Percentiles rank a stretch among this genome's conserved stretches.
Evolutionary conservation across 2,329 filamentous ascomycete species (phyloP).

Genomic region (Penicillium sp.): DNA sequence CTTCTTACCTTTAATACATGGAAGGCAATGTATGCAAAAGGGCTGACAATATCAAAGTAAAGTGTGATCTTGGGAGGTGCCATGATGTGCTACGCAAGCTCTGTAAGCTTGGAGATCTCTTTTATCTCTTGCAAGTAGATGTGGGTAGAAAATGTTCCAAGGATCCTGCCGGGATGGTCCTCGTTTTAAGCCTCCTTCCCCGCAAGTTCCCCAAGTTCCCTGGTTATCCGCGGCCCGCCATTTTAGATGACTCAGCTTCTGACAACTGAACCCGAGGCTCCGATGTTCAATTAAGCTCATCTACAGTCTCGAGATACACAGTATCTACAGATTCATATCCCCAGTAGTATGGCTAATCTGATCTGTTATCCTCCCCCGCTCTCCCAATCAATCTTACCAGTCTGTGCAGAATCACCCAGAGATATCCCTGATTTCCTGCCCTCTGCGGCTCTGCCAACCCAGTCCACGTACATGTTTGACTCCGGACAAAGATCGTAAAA

Average conservation of each 20-base stretch:
- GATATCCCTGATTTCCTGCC: background rate
- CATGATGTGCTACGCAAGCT: conserved; percentile 39
- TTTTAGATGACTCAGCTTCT: conserved; percentile 15
- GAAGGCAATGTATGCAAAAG: conserved; percentile 65
- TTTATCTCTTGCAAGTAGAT: background rate
- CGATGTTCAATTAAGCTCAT: background rate
- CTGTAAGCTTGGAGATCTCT: background rate
- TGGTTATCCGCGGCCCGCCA: background rate
- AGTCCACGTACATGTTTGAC: background rate
- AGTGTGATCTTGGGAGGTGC: conserved; percentile 57
- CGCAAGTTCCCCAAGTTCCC: background rate
- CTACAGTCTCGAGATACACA: background rate
- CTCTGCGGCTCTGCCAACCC: background rate
- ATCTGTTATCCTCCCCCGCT: background rate
- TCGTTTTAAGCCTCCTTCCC: background rate
- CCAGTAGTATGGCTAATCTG: background rate
- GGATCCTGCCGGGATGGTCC: background rate
- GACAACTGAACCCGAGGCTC: conserved; percentile 14
- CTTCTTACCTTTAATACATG: conserved; percentile 56
- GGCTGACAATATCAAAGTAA: conserved; percentile 63
- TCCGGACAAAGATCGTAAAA: background rate
- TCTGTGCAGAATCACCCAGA: background rate
- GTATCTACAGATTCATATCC: background rate
- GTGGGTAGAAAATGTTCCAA: background rate
- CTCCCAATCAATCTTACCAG: background rate